Conservation (phyloP, 352 stramenopile genomes). For the Pythium oligandrum region DNA sequence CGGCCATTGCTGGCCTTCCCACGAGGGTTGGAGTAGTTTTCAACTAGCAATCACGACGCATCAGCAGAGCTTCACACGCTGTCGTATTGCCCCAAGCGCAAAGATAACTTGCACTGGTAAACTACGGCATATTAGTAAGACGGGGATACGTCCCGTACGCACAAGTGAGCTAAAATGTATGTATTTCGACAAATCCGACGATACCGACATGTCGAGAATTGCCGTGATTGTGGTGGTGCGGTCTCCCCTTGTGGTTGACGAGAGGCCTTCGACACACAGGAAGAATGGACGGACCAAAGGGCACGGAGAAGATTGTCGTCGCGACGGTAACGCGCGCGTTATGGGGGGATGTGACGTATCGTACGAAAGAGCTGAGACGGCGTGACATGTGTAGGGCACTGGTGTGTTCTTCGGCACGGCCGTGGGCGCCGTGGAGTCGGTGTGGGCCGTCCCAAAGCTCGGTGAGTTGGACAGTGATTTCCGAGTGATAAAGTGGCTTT, state of each 20-base stretch:
- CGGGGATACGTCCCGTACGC: conserved; percentile 17
- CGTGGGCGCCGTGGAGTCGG: conserved; percentile 73
- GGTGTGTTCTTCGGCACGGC: conserved; percentile 76
- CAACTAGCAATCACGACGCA: conserved; percentile 94
- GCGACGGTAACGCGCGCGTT: conserved; percentile 33
- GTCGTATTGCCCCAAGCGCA: conserved; percentile 93
- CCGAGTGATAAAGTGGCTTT: background rate
- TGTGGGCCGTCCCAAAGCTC: conserved; percentile 86
- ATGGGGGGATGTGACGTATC: too few relatives aligned
- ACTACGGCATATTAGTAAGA: conserved; percentile 11
- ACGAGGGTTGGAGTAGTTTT: conserved; percentile 93
- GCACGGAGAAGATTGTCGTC: conserved; percentile 78
- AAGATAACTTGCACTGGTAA: conserved; percentile 40
- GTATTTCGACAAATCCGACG: conserved; percentile 6
- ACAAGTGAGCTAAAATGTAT: conserved; percentile 3
- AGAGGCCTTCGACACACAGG: conserved; percentile 9
- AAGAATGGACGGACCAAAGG: conserved; percentile 51
- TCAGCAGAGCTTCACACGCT: conserved; percentile 92
- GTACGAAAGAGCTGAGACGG: too few relatives aligned
- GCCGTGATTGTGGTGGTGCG: background rate
- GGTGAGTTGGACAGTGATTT: conserved; percentile 28
- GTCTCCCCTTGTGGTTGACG: too few relatives aligned
- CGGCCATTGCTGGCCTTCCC: conserved; percentile 80
- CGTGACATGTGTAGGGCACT: conserved; percentile 29
- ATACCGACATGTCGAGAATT: conserved; percentile 1